Conservation (phyloP, 2,329 filamentous ascomycete species). For the Monosporascus cannonballus region DNA sequence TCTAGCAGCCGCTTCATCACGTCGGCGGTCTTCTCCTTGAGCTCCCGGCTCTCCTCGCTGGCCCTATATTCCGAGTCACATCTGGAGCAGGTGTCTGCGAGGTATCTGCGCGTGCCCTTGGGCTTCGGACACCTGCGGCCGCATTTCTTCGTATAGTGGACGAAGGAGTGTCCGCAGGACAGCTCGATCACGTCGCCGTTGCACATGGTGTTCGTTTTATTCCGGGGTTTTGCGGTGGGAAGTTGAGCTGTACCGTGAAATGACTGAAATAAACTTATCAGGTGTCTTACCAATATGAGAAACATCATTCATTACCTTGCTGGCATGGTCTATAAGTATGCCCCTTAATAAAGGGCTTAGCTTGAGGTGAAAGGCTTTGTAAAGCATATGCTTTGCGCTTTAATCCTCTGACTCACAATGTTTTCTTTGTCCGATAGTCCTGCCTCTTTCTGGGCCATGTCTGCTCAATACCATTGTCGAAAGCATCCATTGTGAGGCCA, state of each 20-base stretch:
- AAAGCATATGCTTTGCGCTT: neutral
- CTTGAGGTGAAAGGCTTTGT: neutral
- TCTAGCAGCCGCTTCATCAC: slow-evolving; percentile 21
- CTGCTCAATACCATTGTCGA: no score
- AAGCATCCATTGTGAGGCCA: no score
- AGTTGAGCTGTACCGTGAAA: neutral
- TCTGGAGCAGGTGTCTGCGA: slow-evolving; percentile 31
- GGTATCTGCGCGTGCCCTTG: slow-evolving; percentile 9
- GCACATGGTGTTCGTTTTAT: slow-evolving; percentile 16
- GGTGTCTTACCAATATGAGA: no score
- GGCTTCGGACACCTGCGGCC: slow-evolving; percentile 2
- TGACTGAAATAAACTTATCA: no score
- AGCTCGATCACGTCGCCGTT: slow-evolving; percentile 14
- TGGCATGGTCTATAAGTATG: neutral
- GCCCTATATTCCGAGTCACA: slow-evolving; percentile 26
- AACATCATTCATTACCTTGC: neutral
- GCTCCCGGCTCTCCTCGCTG: neutral
- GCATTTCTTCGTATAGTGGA: slow-evolving; percentile 10
- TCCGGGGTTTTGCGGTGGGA: neutral
- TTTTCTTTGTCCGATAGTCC: no score
- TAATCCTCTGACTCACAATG: neutral
- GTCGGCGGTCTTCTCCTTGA: slow-evolving; percentile 12
- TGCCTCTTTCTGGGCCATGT: no score
- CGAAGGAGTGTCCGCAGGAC: slow-evolving; percentile 20
- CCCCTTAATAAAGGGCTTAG: neutral